Base-by-base conservation (phyloP, 495 filamentous ascomycete genomes). In the Talaromyces ruber region DNA sequence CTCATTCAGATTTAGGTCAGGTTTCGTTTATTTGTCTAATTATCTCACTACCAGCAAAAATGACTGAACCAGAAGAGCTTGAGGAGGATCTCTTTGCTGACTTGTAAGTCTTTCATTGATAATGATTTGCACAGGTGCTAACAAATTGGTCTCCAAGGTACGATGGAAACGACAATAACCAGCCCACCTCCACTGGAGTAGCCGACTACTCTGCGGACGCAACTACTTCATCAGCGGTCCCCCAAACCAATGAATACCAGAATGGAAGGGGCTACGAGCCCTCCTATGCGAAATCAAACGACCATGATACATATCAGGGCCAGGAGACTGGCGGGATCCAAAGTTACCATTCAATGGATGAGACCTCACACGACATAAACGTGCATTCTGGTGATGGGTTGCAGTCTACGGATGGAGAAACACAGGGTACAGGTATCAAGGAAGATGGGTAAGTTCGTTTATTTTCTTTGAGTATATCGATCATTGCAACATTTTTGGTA, bases 21-120 rank as follows among this genome's bases (percentile, higher is more conserved):
- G 18, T 21, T 9, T 3, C 3, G 12, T 47, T 21, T 21, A 21
- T n/a, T 21, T 47, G 6, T 12, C 43, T 21, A 54, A 24, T 12
- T 3, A 54, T 26, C 22, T 25, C 51, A 28, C 16, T 22, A 54
- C 26, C 12, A 47, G 60, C 66, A 64, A 70, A 39, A 61, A 96
- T 96, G 92, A 84, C 91, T 25, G 92, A 96, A 72, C 84, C 85
- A 55, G 92, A 95, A 72, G 92, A 93, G 63, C 86, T 93, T 65
- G 95, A 98, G 58, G 95, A 98, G 68, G 94, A 98, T 82, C 88
- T 98, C 69, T 98, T 98, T 73, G 94, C 92, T 65, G 94, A 98
- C 79, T 85, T 98, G 94, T 98, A 82, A 72, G 92, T 37, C 43
- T 3, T 28, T n/a, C 32, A 6, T 7, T 18, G 24, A 21, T 39